Conservation (phyloP, 352 stramenopile genomes). For the Globisporangium parvum region DNA sequence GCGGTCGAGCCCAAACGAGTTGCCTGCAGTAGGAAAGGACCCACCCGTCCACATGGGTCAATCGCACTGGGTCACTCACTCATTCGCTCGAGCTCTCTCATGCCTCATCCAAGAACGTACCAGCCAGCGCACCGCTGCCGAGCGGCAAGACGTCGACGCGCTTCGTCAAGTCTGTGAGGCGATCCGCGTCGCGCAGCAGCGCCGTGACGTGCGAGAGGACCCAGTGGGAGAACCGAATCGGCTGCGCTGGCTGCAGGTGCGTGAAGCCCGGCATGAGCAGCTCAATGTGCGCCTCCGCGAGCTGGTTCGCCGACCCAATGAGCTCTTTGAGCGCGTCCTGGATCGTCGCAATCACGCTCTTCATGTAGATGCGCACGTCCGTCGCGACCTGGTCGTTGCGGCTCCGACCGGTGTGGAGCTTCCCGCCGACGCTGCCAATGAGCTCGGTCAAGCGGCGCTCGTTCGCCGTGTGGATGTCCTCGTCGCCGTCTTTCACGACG, state of each 20-base stretch:
- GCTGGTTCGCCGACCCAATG: slow-evolving; percentile 80
- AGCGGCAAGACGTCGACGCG: slow-evolving; percentile 96
- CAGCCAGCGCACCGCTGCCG: slow-evolving; percentile 94
- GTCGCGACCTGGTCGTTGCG: slow-evolving; percentile 98
- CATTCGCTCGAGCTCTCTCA: neutral
- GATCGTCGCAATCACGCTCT: slow-evolving; percentile 54
- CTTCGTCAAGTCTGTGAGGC: slow-evolving; percentile 91
- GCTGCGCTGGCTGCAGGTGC: slow-evolving; percentile 97
- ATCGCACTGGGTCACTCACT: neutral
- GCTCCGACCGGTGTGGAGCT: slow-evolving; percentile 95
- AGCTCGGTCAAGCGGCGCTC: slow-evolving; percentile 97
- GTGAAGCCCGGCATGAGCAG: slow-evolving; percentile 98
- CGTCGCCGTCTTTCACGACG: slow-evolving; percentile 90
- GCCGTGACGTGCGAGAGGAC: slow-evolving; percentile 94
- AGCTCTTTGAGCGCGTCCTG: slow-evolving; percentile 89
- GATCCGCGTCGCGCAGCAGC: slow-evolving; percentile 91
- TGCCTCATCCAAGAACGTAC: neutral
- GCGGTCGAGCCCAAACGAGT: slow-evolving; percentile 97
- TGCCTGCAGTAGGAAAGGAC: slow-evolving; percentile 31
- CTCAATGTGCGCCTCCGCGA: slow-evolving; percentile 91
- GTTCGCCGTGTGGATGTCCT: slow-evolving; percentile 99
- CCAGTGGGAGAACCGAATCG: slow-evolving; percentile 98
- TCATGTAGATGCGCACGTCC: slow-evolving; percentile 95
- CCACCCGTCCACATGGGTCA: neutral
- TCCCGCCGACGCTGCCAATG: slow-evolving; percentile 94